Conservation (phyloP, 2,329 filamentous ascomycete species). For the Colletotrichum chlorophyti region DNA sequence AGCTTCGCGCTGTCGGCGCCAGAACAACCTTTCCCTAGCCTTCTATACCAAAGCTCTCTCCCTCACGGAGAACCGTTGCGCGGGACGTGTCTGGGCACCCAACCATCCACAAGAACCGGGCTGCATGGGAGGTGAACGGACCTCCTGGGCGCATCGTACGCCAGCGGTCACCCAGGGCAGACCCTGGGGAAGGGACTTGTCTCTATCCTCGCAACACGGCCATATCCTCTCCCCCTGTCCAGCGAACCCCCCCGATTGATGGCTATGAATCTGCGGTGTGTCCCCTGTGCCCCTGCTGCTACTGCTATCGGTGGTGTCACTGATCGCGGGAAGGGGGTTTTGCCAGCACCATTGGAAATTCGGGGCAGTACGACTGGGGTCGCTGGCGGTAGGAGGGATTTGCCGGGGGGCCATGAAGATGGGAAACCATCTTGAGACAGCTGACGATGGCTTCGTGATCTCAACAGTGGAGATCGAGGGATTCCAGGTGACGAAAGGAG, state of each 20-base stretch:
- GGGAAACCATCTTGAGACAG: conserved; percentile 27
- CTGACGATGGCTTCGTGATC: conserved; percentile 27
- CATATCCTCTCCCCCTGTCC: conserved; percentile 6
- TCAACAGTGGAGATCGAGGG: conserved; percentile 4
- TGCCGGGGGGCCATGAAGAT: no score
- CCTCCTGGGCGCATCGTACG: conserved; percentile 10
- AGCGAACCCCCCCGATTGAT: background rate
- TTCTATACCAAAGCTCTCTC: conserved; percentile 11
- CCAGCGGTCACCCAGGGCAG: conserved; percentile 12
- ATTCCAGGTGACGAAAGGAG: conserved; percentile 15
- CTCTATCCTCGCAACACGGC: background rate
- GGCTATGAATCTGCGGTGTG: no score
- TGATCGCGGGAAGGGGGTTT: background rate
- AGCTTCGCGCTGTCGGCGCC: background rate
- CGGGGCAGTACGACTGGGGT: conserved; percentile 14
- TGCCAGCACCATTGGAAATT: conserved; percentile 14
- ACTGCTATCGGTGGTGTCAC: no score
- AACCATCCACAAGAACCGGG: conserved; percentile 3
- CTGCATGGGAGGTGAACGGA: conserved; percentile 22
- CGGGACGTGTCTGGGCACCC: conserved; percentile 3
- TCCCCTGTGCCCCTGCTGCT: no score
- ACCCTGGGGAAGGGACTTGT: conserved; percentile 3
- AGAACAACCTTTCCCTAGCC: no score
- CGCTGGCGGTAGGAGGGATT: no score
- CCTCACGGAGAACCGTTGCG: background rate